phyloP scores from a whole-genome alignment of 306 rosid species.

The Medicago lupulina region DNA sequence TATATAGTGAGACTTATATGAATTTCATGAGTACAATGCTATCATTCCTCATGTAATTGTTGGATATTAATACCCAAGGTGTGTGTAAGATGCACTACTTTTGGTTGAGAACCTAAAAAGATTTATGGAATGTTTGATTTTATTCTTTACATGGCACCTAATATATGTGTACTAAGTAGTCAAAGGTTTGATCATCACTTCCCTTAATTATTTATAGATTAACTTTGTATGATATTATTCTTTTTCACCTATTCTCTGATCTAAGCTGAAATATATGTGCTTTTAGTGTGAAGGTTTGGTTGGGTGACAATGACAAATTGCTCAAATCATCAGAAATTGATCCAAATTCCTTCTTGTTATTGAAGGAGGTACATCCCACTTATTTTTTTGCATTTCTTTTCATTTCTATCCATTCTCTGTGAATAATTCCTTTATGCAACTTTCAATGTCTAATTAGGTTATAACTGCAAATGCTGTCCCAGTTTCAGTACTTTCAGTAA shows the following conservation, averaged over 20 bases:
- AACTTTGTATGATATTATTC: slow-evolving; percentile 13
- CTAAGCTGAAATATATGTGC: slow-evolving; percentile 2
- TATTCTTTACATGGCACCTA: background rate
- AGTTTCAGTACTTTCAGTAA: slow-evolving; percentile 73
- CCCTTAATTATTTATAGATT: background rate
- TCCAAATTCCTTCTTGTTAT: slow-evolving; percentile 55
- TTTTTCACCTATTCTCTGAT: slow-evolving; percentile 20
- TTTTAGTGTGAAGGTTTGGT: slow-evolving; percentile 85
- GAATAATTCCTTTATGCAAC: slow-evolving; percentile 36
- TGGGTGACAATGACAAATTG: slow-evolving; percentile 58
- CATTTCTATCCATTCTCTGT: slow-evolving; percentile 25
- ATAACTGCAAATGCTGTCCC: slow-evolving; percentile 65
- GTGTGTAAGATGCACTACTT: slow-evolving; percentile 1
- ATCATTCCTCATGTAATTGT: background rate
- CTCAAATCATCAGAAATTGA: slow-evolving; percentile 64
- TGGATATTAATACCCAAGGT: background rate
- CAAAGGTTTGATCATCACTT: background rate
- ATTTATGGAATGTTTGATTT: too few relatives aligned
- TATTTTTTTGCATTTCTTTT: slow-evolving; percentile 30
- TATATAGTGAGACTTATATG: background rate
- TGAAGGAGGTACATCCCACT: slow-evolving; percentile 72
- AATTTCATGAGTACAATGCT: background rate
- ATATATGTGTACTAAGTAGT: background rate
- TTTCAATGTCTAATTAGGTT: slow-evolving; percentile 65
- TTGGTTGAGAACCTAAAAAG: slow-evolving; percentile 1